phyloP scores from a whole-genome alignment of 1,284 basidiomycete species.

The Agroathelia rolfsii region DNA sequence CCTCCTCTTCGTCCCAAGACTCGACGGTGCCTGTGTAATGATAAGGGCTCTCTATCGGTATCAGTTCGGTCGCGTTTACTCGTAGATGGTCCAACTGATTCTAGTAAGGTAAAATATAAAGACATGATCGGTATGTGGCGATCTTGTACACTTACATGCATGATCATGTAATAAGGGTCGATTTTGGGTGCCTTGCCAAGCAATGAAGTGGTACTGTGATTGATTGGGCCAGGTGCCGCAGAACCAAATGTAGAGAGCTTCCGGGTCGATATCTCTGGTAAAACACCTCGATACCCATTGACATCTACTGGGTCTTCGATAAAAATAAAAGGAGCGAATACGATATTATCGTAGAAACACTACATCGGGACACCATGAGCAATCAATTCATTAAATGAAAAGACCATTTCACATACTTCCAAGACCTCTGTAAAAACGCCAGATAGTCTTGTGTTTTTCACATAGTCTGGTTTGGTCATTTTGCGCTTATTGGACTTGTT shows the following conservation, averaged over 20 bases:
- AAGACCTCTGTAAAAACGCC: slow-evolving; percentile 78
- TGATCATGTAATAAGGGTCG: slow-evolving; percentile 89
- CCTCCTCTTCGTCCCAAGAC: slow-evolving; percentile 58
- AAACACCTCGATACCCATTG: slow-evolving; percentile 42
- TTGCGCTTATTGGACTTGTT: slow-evolving; percentile 97
- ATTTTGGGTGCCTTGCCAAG: slow-evolving; percentile 59
- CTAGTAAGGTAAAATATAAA: slow-evolving; percentile 28
- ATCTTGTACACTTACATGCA: slow-evolving; percentile 40
- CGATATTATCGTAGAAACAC: slow-evolving; percentile 96
- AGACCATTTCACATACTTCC: slow-evolving; percentile 47
- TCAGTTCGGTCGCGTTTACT: slow-evolving; percentile 56
- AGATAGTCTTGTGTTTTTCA: slow-evolving; percentile 85
- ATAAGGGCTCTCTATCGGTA: slow-evolving; percentile 68
- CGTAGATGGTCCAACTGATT: slow-evolving; percentile 67
- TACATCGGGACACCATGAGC: slow-evolving; percentile 22
- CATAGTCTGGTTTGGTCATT: slow-evolving; percentile 91
- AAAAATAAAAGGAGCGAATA: slow-evolving; percentile 92
- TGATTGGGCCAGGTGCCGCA: slow-evolving; percentile 22
- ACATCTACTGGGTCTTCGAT: slow-evolving; percentile 81
- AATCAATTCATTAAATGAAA: slow-evolving; percentile 2
- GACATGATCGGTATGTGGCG: slow-evolving; percentile 7
- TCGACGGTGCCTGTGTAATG: slow-evolving; percentile 65
- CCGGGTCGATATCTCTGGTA: slow-evolving; percentile 32
- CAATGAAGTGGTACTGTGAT: slow-evolving; percentile 27
- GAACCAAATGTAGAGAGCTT: slow-evolving; percentile 30